Evolutionary conservation across 2,329 filamentous ascomycete genomes (phyloP).

Genomic region (Ophiostoma piceae): DNA sequence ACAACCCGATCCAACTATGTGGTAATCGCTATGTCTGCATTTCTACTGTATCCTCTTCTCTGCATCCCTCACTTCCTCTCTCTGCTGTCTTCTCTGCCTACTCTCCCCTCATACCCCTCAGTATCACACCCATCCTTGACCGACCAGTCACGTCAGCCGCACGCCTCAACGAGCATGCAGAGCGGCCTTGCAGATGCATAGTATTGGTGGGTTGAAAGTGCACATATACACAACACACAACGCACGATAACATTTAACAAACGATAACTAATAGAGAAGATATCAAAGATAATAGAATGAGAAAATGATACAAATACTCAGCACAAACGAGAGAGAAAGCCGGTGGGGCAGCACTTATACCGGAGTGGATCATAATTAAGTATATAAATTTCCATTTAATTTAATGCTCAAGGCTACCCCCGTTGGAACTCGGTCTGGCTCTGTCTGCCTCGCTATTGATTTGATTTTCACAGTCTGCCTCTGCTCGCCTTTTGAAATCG

Average conservation of each 20-base stretch:
- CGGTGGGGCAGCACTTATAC: conserved; percentile 2
- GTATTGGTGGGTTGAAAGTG: too few relatives aligned
- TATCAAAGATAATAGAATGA: not conserved
- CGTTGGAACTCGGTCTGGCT: not conserved
- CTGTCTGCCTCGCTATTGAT: not conserved
- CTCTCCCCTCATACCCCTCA: not conserved
- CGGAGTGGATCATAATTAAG: not conserved
- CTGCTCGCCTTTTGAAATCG: not conserved
- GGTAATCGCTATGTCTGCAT: not conserved
- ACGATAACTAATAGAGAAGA: too few relatives aligned
- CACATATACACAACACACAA: too few relatives aligned
- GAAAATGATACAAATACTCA: not conserved
- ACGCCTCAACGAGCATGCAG: not conserved
- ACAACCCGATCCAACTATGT: too few relatives aligned
- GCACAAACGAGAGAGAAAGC: not conserved
- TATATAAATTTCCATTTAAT: not conserved
- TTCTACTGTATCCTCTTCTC: too few relatives aligned
- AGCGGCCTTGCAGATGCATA: not conserved
- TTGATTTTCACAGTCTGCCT: not conserved
- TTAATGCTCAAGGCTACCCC: not conserved
- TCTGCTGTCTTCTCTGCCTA: not conserved
- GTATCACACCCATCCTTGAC: not conserved
- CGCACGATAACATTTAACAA: too few relatives aligned
- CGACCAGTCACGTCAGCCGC: not conserved
- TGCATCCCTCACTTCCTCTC: not conserved